Evolutionary conservation across 2,329 filamentous ascomycete genomes (phyloP).

Genomic region (Cladophialophora immunda): DNA sequence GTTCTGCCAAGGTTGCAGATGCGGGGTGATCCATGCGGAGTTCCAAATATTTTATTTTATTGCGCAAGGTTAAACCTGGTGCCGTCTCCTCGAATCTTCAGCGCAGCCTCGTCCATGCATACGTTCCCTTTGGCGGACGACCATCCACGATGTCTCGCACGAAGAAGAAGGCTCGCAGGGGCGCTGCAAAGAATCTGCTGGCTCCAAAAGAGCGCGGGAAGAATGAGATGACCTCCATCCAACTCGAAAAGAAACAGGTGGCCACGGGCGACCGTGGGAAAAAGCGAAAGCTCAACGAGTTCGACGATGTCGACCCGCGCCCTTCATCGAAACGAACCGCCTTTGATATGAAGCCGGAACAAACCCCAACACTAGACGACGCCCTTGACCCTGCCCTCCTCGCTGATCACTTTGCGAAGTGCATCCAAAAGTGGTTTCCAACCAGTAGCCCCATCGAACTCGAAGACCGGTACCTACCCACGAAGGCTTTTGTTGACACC

Average conservation of each 20-base stretch:
- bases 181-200: no score
- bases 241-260: neutral
- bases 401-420: conserved; percentile 84
- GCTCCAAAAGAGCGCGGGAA: neutral
- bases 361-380: conserved; percentile 60
- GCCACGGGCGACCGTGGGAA: neutral
- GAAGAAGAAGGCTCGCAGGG: conserved; percentile 15
- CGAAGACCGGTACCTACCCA: conserved; percentile 80
- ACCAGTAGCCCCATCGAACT: conserved; percentile 86
- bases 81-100: neutral
- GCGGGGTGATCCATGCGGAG: neutral
- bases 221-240: neutral
- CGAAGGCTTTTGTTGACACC: conserved; percentile 81
- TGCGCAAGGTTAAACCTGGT: neutral
- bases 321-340: conserved; percentile 22
- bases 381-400: conserved; percentile 84
- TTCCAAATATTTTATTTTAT: neutral
- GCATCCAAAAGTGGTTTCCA: conserved; percentile 72
- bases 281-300: conserved; percentile 30
- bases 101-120: neutral
- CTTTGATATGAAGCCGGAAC: conserved; percentile 48
- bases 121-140: neutral
- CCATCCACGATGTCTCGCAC: conserved; percentile 22
- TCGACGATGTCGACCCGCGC: conserved; percentile 8
- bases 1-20: neutral